Base-by-base conservation (phyloP, 169 alveolate species). In the Eimeria zaria region DNA sequence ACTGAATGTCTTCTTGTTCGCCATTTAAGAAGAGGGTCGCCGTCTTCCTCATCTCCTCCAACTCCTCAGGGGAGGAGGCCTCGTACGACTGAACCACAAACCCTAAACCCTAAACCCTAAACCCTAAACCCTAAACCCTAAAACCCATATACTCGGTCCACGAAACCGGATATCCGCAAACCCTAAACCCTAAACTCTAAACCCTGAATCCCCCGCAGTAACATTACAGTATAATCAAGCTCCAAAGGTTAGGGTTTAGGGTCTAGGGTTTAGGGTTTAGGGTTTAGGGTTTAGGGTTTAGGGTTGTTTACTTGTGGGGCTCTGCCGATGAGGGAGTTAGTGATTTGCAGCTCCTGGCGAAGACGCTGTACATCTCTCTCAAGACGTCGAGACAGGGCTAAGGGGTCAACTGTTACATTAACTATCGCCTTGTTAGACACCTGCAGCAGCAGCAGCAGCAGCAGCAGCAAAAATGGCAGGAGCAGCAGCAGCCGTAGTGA, bases 321-420 rank as follows among this genome's bases (percentile, higher is more conserved):
- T 80, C 99, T 94, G 83, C 99, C 99, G 0, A 98, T 98, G 60
- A 99, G 96, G 41, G 99, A 98, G 97, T 99, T 99, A 89, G 98
- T 99, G 99, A 98, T 98, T 36, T 99, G 99, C 51, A 99, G 97
- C 96, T 99, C 99, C 98, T 98, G 98, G 84, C 98, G 98, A 88
- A 99, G 97, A 84, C 98, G 99, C 92, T 98, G 97, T 71, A 99
- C 98, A 96, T 99, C 99, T 95, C 98, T 98, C 96, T 98, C 99
- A 90, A 98, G 98, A 96, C 98, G 97, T 95, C 98, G 97, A 55
- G 98, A 44, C 8, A 92, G 69, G 27, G 62, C 71, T 44, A 80
- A 46, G 20, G 78, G 98, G 95, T 91, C 96, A 8, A 91, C 55
- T 22, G 44, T 76, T 11, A 91, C 53, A 41, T 91, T 91, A 12